Evolutionary conservation across 495 filamentous ascomycete species (phyloP).

Genomic region (Chaetomium fimeti): DNA sequence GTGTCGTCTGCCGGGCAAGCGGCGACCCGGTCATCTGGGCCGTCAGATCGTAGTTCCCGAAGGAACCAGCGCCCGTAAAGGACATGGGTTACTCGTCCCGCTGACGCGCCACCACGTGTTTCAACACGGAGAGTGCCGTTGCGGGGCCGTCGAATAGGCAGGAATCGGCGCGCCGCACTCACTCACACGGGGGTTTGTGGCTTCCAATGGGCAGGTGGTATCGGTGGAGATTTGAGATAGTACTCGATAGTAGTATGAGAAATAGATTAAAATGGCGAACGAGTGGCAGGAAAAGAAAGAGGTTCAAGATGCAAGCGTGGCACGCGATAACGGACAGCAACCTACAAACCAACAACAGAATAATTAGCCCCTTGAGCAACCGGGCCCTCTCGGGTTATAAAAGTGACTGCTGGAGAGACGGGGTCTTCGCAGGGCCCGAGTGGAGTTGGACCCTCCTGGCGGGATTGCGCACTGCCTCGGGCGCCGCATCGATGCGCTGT

Average conservation of each 20-base stretch:
- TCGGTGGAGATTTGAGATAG: background rate
- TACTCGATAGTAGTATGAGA: background rate
- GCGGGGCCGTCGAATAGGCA: too few species aligned
- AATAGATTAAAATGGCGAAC: conserved; percentile 7
- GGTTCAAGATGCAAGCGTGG: background rate
- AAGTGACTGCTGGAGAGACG: conserved; percentile 18
- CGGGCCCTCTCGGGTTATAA: conserved; percentile 8
- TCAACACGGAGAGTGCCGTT: conserved; percentile 5
- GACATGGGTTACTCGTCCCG: conserved; percentile 37
- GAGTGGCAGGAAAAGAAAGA: conserved; percentile 20
- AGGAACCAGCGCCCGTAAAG: conserved; percentile 42
- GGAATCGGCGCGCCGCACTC: background rate
- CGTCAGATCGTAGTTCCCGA: conserved; percentile 49
- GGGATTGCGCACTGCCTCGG: conserved; percentile 17
- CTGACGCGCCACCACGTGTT: conserved; percentile 10
- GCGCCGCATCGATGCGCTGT: background rate
- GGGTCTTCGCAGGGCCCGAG: conserved; percentile 29
- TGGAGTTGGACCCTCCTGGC: conserved; percentile 6
- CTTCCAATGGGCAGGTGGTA: background rate
- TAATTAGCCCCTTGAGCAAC: background rate
- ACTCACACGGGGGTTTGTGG: background rate
- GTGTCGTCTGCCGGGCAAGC: conserved; percentile 27
- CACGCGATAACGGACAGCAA: conserved; percentile 2
- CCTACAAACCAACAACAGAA: conserved; percentile 2
- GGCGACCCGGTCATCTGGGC: conserved; percentile 37